Conservation (phyloP, 1,284 basidiomycete species). For the Retiboletus flavoniger region DNA sequence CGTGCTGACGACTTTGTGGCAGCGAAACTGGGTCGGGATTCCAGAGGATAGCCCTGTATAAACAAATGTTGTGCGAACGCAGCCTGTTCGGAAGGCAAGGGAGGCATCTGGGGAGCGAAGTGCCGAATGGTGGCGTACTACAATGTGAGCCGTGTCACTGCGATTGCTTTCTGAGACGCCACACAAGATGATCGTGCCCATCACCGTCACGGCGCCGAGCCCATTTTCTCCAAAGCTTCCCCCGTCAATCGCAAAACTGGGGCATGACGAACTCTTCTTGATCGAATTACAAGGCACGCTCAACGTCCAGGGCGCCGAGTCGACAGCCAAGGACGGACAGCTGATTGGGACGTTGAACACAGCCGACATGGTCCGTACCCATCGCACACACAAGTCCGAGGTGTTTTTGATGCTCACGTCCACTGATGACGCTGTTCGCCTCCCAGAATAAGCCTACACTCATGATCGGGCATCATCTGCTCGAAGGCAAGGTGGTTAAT, state of each 20-base stretch:
- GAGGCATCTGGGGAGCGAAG: too few relatives aligned
- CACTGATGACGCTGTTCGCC: constrained; percentile 7
- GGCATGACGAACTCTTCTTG: constrained; percentile 66
- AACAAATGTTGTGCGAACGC: neutral
- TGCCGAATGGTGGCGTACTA: too few relatives aligned
- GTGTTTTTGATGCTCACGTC: neutral
- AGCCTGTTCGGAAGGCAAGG: neutral
- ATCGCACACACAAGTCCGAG: neutral
- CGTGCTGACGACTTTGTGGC: neutral
- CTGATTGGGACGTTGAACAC: constrained; percentile 62
- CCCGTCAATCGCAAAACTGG: constrained; percentile 59
- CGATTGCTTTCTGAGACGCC: too few relatives aligned
- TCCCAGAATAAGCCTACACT: constrained; percentile 74
- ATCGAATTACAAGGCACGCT: constrained; percentile 76
- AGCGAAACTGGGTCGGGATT: neutral
- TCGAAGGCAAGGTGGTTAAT: constrained; percentile 81
- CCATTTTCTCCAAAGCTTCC: constrained; percentile 47
- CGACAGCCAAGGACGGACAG: constrained; percentile 51
- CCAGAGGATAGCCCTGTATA: constrained; percentile 4
- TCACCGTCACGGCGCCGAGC: constrained; percentile 40
- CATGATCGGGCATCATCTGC: constrained; percentile 81
- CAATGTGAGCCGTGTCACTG: too few relatives aligned
- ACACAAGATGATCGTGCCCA: constrained; percentile 37
- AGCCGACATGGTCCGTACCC: constrained; percentile 46
- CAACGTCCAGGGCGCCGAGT: constrained; percentile 56